Conservation (phyloP, 1,139 yeast genomes). For the Blastobotrys elegans region DNA sequence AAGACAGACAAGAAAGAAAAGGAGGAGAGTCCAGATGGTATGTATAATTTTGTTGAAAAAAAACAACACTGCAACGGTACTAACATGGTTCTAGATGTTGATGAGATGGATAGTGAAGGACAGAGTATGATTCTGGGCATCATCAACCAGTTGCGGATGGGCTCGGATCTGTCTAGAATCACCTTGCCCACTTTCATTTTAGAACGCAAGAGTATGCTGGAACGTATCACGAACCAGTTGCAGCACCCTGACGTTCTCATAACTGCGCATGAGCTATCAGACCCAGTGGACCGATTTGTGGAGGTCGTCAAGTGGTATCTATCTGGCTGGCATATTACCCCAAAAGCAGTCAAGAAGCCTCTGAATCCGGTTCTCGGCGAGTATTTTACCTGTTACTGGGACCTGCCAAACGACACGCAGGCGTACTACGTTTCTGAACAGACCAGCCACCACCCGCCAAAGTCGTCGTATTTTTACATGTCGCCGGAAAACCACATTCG, state of each 20-base stretch:
- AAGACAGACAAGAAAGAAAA: not conserved
- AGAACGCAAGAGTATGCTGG: conserved; percentile 94
- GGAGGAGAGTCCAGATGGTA: conserved; percentile 6
- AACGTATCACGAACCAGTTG: conserved; percentile 84
- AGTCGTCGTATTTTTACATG: conserved; percentile 85
- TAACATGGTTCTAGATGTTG: conserved; percentile 49
- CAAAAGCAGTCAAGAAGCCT: conserved; percentile 97
- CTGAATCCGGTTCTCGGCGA: conserved; percentile 93
- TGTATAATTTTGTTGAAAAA: not conserved
- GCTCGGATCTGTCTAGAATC: conserved; percentile 82
- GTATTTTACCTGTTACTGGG: conserved; percentile 88
- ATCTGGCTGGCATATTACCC: conserved; percentile 97
- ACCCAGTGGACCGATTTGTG: conserved; percentile 64
- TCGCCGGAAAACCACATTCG: conserved; percentile 77
- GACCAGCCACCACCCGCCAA: conserved; percentile 98
- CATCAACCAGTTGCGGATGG: conserved; percentile 87
- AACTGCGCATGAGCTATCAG: conserved; percentile 54
- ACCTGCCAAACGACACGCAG: conserved; percentile 57
- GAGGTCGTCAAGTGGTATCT: conserved; percentile 81
- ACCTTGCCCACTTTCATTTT: conserved; percentile 92
- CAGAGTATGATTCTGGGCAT: conserved; percentile 82
- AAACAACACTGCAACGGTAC: not conserved
- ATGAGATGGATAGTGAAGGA: conserved; percentile 86
- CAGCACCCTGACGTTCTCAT: conserved; percentile 75
- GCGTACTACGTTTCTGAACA: conserved; percentile 91